A percentile compares a stretch with the other conserved stretches of the same genome.
Conservation (phyloP, 768 basidiomycete species). For the Kwoniella sp. region DNA sequence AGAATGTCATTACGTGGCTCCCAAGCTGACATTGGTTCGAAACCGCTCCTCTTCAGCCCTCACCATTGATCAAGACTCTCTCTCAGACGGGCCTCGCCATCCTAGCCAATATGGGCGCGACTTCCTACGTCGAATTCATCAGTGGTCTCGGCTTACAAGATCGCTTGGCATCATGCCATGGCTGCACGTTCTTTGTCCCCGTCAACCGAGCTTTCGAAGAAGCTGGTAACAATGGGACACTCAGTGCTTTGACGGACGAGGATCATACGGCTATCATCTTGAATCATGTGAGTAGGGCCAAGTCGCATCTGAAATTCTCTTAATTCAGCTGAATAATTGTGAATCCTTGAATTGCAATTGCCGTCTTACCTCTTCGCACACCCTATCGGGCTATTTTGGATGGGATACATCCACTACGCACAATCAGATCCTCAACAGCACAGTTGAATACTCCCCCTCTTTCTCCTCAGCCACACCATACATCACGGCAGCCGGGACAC, state of each 20-base stretch:
- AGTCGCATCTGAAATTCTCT: no score
- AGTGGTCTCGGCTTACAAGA: conserved; percentile 13
- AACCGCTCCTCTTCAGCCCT: conserved; percentile 31
- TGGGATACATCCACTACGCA: not conserved
- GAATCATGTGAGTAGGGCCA: conserved; percentile 28
- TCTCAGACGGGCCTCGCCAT: conserved; percentile 17
- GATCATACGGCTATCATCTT: conserved; percentile 21
- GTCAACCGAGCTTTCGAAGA: conserved; percentile 25
- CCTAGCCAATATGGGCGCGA: conserved; percentile 18
- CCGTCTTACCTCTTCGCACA: no score
- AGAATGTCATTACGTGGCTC: no score
- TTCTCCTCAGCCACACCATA: conserved; percentile 21
- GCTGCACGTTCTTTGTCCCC: conserved; percentile 42
- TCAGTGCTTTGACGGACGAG: not conserved
- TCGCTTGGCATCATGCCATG: conserved; percentile 24
- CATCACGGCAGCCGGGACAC: conserved; percentile 31
- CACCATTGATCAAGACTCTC: conserved; percentile 27
- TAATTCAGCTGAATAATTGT: no score
- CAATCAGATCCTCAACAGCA: conserved; percentile 34
- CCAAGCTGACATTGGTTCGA: no score
- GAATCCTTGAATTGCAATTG: no score
- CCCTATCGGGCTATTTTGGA: not conserved
- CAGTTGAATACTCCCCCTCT: conserved; percentile 29
- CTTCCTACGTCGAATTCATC: conserved; percentile 13
- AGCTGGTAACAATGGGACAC: not conserved